Conservation (phyloP, 148 eudicot species). For the Arbutus unedo region DNA sequence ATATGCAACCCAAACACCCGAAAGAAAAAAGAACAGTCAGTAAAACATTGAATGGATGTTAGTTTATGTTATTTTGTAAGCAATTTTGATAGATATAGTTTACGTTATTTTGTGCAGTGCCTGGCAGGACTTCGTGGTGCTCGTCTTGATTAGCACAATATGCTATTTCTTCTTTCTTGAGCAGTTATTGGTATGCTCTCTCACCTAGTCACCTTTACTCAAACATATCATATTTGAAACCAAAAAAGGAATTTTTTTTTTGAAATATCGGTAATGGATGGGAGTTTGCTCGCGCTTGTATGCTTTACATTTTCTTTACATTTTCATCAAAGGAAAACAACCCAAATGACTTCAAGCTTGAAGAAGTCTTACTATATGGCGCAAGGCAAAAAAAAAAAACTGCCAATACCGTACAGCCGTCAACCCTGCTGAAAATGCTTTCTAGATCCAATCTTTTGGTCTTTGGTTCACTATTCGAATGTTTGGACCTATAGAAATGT, state of each 20-base stretch:
- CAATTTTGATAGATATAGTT: neutral
- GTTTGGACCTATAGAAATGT: too few species aligned
- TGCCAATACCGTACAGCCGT: neutral
- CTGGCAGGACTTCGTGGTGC: constrained; percentile 96
- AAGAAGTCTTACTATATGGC: neutral
- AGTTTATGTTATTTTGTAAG: neutral
- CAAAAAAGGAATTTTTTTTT: neutral
- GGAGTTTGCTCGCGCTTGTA: neutral
- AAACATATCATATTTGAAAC: neutral
- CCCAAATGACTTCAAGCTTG: neutral
- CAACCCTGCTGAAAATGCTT: too few species aligned
- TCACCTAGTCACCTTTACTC: neutral
- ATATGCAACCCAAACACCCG: too few species aligned
- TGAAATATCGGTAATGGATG: neutral
- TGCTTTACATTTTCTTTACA: constrained; percentile 9
- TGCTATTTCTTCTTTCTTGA: constrained; percentile 96
- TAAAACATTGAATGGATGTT: too few species aligned
- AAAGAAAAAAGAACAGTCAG: too few species aligned
- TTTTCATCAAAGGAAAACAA: neutral
- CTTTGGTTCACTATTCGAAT: too few species aligned
- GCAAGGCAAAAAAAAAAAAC: neutral
- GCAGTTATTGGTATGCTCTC: constrained; percentile 75
- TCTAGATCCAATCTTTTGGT: too few species aligned
- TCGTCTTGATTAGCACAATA: constrained; percentile 74
- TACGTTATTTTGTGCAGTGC: constrained; percentile 46